Conservation (phyloP, 2,329 filamentous ascomycete species). For the Huntiella abstrusa region DNA sequence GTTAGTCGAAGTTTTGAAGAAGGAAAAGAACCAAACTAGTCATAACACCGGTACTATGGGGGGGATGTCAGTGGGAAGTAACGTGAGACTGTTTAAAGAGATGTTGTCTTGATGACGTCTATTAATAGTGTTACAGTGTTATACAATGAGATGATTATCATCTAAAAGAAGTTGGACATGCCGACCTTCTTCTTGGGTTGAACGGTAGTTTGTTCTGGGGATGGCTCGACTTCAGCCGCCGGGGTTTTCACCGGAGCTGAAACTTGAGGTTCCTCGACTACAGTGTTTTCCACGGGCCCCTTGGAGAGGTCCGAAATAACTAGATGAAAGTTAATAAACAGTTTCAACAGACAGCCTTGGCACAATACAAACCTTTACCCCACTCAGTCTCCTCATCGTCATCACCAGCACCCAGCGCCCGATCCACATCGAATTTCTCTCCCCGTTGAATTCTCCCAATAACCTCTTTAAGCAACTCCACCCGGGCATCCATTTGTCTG, state of each 20-base stretch:
- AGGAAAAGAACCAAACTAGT: not conserved
- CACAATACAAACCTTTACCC: slow-evolving; percentile 47
- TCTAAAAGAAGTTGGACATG: slow-evolving; percentile 33
- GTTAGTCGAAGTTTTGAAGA: slow-evolving; percentile 30
- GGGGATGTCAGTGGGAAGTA: slow-evolving; percentile 13
- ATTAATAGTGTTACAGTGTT: slow-evolving; percentile 13
- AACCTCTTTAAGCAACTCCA: slow-evolving; percentile 57
- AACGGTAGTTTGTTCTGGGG: slow-evolving; percentile 3
- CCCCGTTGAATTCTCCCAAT: slow-evolving; percentile 51
- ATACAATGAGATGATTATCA: slow-evolving; percentile 10
- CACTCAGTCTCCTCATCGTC: slow-evolving; percentile 60
- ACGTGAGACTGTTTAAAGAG: slow-evolving; percentile 32
- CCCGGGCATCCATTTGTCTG: slow-evolving; percentile 60
- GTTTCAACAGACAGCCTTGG: not conserved
- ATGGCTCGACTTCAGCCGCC: too few species aligned
- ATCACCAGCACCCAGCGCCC: slow-evolving; percentile 60
- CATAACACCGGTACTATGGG: not conserved
- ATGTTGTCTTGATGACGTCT: slow-evolving; percentile 31
- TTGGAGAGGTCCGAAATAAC: slow-evolving; percentile 35
- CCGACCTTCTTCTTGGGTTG: slow-evolving; percentile 12
- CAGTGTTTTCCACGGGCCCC: slow-evolving; percentile 19
- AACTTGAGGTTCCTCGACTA: slow-evolving; percentile 18
- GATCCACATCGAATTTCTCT: slow-evolving; percentile 71
- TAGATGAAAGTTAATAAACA: slow-evolving; percentile 16
- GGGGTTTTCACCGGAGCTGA: too few species aligned